Evolutionary conservation across 805 yeast genomes (phyloP).

Genomic region (Saccharomycopsis malanga): DNA sequence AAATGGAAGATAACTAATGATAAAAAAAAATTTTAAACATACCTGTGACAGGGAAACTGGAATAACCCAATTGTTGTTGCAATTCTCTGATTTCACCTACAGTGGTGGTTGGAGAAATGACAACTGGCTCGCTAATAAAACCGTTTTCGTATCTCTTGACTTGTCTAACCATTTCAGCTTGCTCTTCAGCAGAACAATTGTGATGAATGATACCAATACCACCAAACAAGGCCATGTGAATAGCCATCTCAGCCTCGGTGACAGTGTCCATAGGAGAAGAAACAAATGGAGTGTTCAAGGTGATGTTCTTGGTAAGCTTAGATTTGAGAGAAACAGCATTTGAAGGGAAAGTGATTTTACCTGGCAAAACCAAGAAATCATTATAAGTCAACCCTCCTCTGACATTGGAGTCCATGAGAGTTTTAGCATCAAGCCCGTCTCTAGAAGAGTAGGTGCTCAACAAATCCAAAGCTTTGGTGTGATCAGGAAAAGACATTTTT

Average conservation of each 20-base stretch:
- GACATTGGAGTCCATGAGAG: slow-evolving; percentile 80
- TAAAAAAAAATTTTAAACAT: slow-evolving; percentile 39
- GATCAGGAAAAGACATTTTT: slow-evolving; percentile 31
- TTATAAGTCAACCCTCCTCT: slow-evolving; percentile 98
- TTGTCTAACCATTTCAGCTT: slow-evolving; percentile 95
- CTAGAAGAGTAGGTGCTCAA: slow-evolving; percentile 57
- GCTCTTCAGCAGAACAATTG: slow-evolving; percentile 94
- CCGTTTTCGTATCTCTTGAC: slow-evolving; percentile 98
- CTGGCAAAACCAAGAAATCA: slow-evolving; percentile 92
- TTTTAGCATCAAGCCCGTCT: slow-evolving; percentile 81
- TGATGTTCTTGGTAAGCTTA: slow-evolving; percentile 83
- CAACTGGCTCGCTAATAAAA: slow-evolving; percentile 90
- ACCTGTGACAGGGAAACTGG: slow-evolving; percentile 99
- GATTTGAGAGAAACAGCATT: slow-evolving; percentile 72
- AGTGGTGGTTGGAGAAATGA: slow-evolving; percentile 65
- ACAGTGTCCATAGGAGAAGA: slow-evolving; percentile 99
- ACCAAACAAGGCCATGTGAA: slow-evolving; percentile 95
- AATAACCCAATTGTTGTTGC: slow-evolving; percentile 74
- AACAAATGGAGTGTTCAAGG: slow-evolving; percentile 88
- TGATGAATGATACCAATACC: slow-evolving; percentile 99
- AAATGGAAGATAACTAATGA: slow-evolving; percentile 3
- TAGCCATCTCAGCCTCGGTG: slow-evolving; percentile 96
- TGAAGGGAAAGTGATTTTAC: slow-evolving; percentile 86
- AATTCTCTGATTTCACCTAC: slow-evolving; percentile 74
- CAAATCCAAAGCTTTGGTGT: slow-evolving; percentile 57